Conservation (phyloP, 306 rosid species). For the Cucumis cinereus region DNA sequence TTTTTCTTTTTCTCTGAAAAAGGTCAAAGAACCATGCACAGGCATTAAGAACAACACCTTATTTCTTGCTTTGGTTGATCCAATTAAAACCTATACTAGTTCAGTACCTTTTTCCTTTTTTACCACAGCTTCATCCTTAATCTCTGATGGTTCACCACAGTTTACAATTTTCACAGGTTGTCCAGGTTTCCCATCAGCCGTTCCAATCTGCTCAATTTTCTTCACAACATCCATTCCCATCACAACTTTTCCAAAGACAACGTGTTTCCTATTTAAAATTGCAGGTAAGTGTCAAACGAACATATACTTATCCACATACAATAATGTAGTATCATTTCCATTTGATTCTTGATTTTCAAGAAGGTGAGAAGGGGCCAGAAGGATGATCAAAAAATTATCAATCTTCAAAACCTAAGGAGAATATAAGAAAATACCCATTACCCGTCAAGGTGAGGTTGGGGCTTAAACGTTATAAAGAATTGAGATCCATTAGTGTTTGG, state of each 20-base stretch:
- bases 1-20: slow-evolving; percentile 56
- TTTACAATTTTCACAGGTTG: slow-evolving; percentile 63
- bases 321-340: neutral
- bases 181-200: slow-evolving; percentile 70
- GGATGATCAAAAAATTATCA: neutral
- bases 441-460: slow-evolving; percentile 90
- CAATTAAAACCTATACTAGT: slow-evolving; percentile 2
- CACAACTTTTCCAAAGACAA: slow-evolving; percentile 83
- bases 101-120: slow-evolving; percentile 68
- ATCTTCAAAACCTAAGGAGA: slow-evolving; percentile 4
- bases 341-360: neutral
- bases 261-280: slow-evolving; percentile 66
- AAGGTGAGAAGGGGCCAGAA: neutral
- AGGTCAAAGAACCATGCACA: slow-evolving; percentile 5
- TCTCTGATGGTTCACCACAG: slow-evolving; percentile 63
- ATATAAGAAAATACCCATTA: slow-evolving; percentile 21
- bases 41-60: slow-evolving; percentile 6
- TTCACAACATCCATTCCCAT: slow-evolving; percentile 61
- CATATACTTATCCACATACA: neutral
- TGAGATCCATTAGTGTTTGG: slow-evolving; percentile 96
- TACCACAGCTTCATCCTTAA: slow-evolving; percentile 21
- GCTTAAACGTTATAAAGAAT: slow-evolving; percentile 81
- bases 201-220: slow-evolving; percentile 67
- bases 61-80: neutral
- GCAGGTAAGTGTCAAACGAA: neutral